phyloP scores from a whole-genome alignment of 2,329 filamentous ascomycete species.

The Canariomyces notabilis region DNA sequence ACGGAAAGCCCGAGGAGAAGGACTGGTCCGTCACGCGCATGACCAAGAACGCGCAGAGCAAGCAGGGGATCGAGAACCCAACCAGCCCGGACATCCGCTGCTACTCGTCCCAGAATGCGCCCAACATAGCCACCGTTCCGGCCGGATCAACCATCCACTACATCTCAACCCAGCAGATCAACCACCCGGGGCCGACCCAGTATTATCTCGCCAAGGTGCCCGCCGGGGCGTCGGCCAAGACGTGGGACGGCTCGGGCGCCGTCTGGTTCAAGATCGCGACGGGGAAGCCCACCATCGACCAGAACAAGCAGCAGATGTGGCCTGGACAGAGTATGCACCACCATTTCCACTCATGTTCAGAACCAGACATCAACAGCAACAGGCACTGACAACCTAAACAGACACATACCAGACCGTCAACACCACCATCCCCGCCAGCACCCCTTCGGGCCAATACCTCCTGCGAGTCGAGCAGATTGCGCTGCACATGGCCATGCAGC shows the following conservation, averaged over 20 bases:
- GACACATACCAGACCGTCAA: constrained; percentile 31
- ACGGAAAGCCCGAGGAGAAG: constrained; percentile 30
- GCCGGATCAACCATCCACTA: constrained; percentile 33
- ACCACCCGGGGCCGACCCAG: constrained; percentile 37
- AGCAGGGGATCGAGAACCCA: constrained; percentile 32
- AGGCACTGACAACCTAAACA: constrained; percentile 14
- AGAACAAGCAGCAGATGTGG: constrained; percentile 43
- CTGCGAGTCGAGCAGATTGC: constrained; percentile 38
- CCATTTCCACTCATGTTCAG: too few species aligned
- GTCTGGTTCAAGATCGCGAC: constrained; percentile 38
- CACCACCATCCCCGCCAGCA: constrained; percentile 32
- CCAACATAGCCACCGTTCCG: constrained; percentile 27
- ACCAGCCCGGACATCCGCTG: constrained; percentile 32
- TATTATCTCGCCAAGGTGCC: constrained; percentile 37
- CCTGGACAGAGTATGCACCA: constrained; percentile 30
- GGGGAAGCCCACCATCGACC: constrained; percentile 39
- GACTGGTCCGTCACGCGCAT: constrained; percentile 34
- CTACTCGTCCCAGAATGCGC: constrained; percentile 32
- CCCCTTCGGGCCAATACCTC: constrained; percentile 35
- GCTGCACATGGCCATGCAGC: constrained; percentile 33
- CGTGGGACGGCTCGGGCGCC: constrained; percentile 34
- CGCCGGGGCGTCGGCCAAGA: constrained; percentile 28
- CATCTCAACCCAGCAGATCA: constrained; percentile 33
- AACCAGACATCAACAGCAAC: too few species aligned
- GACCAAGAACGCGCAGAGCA: constrained; percentile 34